Percentiles rank a stretch among this genome's conserved stretches.
These are phyloP conservation scores for Aspergillus baeticus DNA, from an alignment of 495 filamentous ascomycete genomes.

Conservation along the genomic window DNA sequence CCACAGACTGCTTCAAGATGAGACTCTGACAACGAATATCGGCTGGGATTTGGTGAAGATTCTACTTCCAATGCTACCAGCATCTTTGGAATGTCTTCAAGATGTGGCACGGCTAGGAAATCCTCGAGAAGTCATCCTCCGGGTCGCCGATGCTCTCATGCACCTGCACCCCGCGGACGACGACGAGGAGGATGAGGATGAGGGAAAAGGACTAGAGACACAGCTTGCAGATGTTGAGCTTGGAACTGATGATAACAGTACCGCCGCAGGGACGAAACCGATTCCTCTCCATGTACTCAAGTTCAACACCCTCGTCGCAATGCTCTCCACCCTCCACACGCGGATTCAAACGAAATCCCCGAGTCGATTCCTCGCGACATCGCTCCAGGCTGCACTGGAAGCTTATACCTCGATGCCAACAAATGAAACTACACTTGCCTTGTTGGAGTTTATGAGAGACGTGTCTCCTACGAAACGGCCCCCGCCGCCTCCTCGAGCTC, in stretches of 20 bases:
- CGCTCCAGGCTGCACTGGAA: conserved; percentile 71
- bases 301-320: conserved; percentile 74
- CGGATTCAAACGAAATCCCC: conserved; percentile 90
- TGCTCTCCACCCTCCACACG: conserved; percentile 81
- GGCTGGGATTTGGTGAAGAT: conserved; percentile 94
- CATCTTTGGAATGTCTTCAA: conserved; percentile 71
- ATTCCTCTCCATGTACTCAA: conserved; percentile 42
- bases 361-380: conserved; percentile 88
- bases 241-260: background rate
- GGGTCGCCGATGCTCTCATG: conserved; percentile 73
- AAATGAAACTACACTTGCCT: conserved; percentile 67
- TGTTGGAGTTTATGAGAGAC: conserved; percentile 73
- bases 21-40: conserved; percentile 80
- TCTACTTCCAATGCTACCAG: conserved; percentile 72
- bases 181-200: conserved; percentile 47
- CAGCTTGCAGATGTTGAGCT: conserved; percentile 1
- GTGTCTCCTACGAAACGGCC: conserved; percentile 73
- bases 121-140: conserved; percentile 89
- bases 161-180: conserved; percentile 56
- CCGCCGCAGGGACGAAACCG: conserved; percentile 7
- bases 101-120: conserved; percentile 82
- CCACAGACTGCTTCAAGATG: conserved; percentile 78
- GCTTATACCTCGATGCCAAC: conserved; percentile 59
- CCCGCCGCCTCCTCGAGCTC: conserved; percentile 67
- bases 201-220: background rate